phyloP scores from a whole-genome alignment of 2,329 filamentous ascomycete genomes.

The Tothia fuscella region DNA sequence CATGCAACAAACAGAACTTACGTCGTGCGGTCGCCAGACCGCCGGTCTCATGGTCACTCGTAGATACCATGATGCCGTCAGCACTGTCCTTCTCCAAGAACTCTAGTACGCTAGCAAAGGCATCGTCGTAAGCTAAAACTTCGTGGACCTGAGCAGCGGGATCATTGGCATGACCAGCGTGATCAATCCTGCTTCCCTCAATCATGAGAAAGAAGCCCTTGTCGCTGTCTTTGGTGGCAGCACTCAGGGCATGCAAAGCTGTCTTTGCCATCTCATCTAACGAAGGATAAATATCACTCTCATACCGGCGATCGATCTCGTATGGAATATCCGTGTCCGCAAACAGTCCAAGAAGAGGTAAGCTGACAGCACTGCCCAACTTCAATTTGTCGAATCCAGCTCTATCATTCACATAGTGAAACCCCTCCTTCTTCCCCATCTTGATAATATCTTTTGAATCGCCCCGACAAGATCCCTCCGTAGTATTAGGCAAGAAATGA shows the following conservation, averaged over 20 bases:
- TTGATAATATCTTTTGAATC: conserved; percentile 67
- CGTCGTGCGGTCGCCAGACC: conserved; percentile 72
- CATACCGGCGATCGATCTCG: conserved; percentile 76
- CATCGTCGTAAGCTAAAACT: conserved; percentile 85
- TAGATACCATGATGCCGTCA: conserved; percentile 72
- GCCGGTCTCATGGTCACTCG: conserved; percentile 93
- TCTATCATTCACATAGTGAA: conserved; percentile 63
- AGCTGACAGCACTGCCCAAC: conserved; percentile 51
- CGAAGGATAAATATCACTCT: conserved; percentile 72
- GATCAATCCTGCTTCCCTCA: conserved; percentile 86
- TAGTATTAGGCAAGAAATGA: conserved; percentile 78
- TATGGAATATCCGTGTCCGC: conserved; percentile 76
- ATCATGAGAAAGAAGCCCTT: conserved; percentile 99
- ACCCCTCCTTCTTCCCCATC: conserved; percentile 66
- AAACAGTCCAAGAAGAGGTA: conserved; percentile 80
- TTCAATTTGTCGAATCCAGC: conserved; percentile 64
- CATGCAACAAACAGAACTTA: conserved; percentile 27
- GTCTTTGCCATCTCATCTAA: conserved; percentile 83
- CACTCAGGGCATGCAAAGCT: conserved; percentile 65
- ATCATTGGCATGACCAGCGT: conserved; percentile 60
- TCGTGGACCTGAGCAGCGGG: conserved; percentile 54
- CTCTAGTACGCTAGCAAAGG: conserved; percentile 71
- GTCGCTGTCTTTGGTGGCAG: conserved; percentile 70
- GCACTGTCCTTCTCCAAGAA: conserved; percentile 66
- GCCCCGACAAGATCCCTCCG: conserved; percentile 64